A percentile compares a stretch with the other conserved stretches of the same genome.
These are phyloP conservation scores for Phylloporus sp. DNA, from an alignment of 768 basidiomycete genomes.

Conservation along the genomic window DNA sequence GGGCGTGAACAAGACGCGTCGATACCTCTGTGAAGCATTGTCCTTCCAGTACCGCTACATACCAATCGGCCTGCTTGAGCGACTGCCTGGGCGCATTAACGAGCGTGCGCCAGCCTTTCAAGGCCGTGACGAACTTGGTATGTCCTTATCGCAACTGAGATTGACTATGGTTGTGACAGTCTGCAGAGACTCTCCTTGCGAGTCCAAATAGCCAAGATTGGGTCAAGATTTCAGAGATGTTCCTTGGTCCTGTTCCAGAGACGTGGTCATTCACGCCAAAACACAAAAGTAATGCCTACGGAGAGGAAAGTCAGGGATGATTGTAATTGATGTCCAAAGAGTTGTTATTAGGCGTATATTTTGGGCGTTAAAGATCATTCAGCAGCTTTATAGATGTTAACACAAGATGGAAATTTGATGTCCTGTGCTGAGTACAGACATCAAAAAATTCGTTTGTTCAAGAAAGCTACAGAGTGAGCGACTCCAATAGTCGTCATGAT, in stretches of 20 bases:
- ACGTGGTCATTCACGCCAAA: conserved; percentile 86
- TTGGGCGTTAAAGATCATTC: no score
- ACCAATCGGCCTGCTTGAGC: conserved; percentile 88
- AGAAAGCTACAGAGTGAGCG: no score
- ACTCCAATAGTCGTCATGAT: no score
- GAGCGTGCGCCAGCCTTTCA: conserved; percentile 86
- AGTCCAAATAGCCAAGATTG: conserved; percentile 79
- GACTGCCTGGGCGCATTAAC: conserved; percentile 76
- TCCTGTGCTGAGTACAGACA: no score
- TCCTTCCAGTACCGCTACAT: conserved; percentile 97
- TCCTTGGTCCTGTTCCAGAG: conserved; percentile 83
- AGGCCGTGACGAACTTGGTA: conserved; percentile 86
- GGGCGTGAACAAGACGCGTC: conserved; percentile 85
- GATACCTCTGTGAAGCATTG: conserved; percentile 92
- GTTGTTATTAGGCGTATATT: no score
- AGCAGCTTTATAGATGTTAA: no score
- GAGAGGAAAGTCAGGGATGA: conserved; percentile 60
- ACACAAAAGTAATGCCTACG: conserved; percentile 86
- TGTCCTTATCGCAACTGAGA: conserved; percentile 20
- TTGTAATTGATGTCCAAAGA: neutral
- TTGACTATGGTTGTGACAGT: neutral
- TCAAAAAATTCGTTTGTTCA: no score
- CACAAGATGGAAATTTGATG: no score
- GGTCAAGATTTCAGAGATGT: conserved; percentile 95
- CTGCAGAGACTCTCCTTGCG: conserved; percentile 77